phyloP scores from a whole-genome alignment of 1,284 basidiomycete species.

The Ganoderma leucocontextum region DNA sequence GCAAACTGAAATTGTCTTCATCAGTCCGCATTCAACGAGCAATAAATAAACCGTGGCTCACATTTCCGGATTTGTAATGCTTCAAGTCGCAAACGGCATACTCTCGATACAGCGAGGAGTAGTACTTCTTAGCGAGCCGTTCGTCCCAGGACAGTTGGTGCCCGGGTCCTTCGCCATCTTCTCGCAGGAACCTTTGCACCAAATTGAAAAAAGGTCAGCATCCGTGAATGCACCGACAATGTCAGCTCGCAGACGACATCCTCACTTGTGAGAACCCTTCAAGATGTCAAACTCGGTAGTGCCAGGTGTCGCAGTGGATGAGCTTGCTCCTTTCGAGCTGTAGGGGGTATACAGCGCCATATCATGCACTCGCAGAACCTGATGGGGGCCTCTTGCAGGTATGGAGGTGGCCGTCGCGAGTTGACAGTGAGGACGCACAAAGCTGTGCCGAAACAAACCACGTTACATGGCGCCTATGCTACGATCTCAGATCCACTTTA shows the following conservation, averaged over 20 bases:
- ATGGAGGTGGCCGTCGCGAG: background rate
- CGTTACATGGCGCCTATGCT: background rate
- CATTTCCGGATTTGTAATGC: slow-evolving; percentile 92
- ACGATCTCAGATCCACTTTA: slow-evolving; percentile 2
- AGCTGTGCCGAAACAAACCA: slow-evolving; percentile 19
- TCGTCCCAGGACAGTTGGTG: slow-evolving; percentile 75
- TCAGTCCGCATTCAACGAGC: too few species aligned
- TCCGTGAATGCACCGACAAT: background rate
- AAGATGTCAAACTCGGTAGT: slow-evolving; percentile 67
- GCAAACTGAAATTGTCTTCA: slow-evolving; percentile 64
- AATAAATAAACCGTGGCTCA: slow-evolving; percentile 42
- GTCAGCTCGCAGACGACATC: background rate
- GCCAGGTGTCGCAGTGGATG: background rate
- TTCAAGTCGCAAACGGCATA: slow-evolving; percentile 93
- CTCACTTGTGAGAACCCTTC: slow-evolving; percentile 66
- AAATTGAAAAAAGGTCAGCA: background rate
- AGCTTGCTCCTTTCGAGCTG: slow-evolving; percentile 10
- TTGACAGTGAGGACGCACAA: background rate
- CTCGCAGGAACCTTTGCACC: slow-evolving; percentile 80
- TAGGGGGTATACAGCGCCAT: slow-evolving; percentile 23
- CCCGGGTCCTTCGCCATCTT: slow-evolving; percentile 52
- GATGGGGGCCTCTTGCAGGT: background rate
- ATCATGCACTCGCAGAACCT: background rate
- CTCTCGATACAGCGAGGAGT: slow-evolving; percentile 86
- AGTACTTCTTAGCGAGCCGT: slow-evolving; percentile 87